These are phyloP conservation scores for Achaetomiella virescens DNA, from an alignment of 495 filamentous ascomycete species.

Conservation along the genomic window DNA sequence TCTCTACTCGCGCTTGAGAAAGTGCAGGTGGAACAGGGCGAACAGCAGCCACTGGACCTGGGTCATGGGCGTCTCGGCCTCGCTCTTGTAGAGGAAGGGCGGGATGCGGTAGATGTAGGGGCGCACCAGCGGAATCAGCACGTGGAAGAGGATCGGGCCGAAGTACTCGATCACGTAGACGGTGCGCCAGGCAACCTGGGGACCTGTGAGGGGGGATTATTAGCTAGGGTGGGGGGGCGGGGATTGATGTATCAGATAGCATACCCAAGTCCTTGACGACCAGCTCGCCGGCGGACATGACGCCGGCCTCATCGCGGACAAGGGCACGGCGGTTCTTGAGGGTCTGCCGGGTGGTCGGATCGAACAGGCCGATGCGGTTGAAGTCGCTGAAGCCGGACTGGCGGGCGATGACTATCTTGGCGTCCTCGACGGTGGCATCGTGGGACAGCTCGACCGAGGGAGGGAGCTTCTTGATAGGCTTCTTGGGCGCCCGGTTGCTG, in stretches of 20 bases:
- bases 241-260: constrained; percentile 17
- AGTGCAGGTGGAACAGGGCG: constrained; percentile 68
- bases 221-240: neutral
- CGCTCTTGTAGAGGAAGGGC: constrained; percentile 41
- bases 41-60: constrained; percentile 65
- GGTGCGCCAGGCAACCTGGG: constrained; percentile 87
- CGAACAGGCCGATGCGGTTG: constrained; percentile 61
- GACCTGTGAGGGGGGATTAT: constrained; percentile 47
- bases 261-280: constrained; percentile 91
- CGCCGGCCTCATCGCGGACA: constrained; percentile 54
- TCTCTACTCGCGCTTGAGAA: constrained; percentile 95
- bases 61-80: constrained; percentile 43
- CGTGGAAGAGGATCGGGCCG: constrained; percentile 84
- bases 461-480: constrained; percentile 67
- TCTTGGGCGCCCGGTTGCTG: constrained; percentile 40
- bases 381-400: constrained; percentile 43
- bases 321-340: constrained; percentile 51
- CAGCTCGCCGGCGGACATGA: constrained; percentile 63
- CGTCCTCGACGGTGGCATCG: constrained; percentile 55
- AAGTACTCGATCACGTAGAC: constrained; percentile 94
- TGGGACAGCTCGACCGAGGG: constrained; percentile 54
- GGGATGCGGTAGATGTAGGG: constrained; percentile 64
- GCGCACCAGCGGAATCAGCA: constrained; percentile 61
- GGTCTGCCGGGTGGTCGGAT: constrained; percentile 61
- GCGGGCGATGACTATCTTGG: constrained; percentile 44